Evolutionary conservation across 2,329 filamentous ascomycete genomes (phyloP), one percentile per base, ranked within the genome.

Genomic region (Trichoderma cornu-damae): DNA sequence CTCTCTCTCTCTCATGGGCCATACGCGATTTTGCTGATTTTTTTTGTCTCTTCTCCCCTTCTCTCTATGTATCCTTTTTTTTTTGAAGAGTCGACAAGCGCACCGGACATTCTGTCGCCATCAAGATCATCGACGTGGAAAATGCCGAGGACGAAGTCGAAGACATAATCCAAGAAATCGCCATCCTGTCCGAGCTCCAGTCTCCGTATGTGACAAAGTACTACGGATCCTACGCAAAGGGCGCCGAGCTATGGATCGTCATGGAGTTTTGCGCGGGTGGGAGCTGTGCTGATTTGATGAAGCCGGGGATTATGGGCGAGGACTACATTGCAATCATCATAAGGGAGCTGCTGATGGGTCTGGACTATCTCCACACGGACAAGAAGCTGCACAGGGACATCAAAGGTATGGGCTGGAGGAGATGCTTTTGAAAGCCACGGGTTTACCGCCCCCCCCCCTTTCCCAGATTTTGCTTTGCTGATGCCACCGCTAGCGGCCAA

Each of bases 251-350:
- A 67, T 99, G 94, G 94, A 99, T 99, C 66, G 91, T 97, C 71
- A 99, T 99, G 94, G 94, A 99, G 73, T 99, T 94, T 68, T 99
- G 94, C 73, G 92, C 93, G 1, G 94, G 94, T 20, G 94, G 94
- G 4, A 97, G 93, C 74, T 97, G 94, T 69, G 91, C 90, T 47
- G 94, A 97, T 70, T 77, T 99, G 61, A 89, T 99, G 87, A 96
- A 96, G 75, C 91, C 94, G 0, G 94, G 94, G 22, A 75, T 87
- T 38, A 93, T 99, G 60, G 84, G 87, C 18, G 94, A 99, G 74
- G 91, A 96, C 64, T 96, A 97, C 72, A 97, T 99, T 67, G 90
- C 90, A 66, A 96, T 99, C 66, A 96, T 99, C 61, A 79, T 96
- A 55, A 83, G 90, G 60, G 94, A 99, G 75, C 75, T 99, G 65